Conservation (phyloP, 495 filamentous ascomycete genomes). For the Coniosporium apollinis region DNA sequence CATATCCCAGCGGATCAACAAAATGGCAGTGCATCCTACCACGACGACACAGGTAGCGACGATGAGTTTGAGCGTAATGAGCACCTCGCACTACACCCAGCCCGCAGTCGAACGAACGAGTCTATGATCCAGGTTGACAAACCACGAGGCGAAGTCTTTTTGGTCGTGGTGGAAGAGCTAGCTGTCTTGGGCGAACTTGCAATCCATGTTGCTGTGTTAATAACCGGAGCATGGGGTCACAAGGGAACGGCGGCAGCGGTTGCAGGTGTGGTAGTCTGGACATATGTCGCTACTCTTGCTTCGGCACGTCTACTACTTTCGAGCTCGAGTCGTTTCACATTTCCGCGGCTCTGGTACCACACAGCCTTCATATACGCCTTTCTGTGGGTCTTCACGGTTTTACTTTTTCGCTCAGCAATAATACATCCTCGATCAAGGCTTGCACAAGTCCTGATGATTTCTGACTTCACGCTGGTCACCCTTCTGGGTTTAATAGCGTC, state of each 20-base stretch:
- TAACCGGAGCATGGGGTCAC: constrained; percentile 36
- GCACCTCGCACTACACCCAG: constrained; percentile 41
- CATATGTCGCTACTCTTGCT: constrained; percentile 63
- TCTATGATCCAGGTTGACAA: constrained; percentile 60
- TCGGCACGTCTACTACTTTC: constrained; percentile 56
- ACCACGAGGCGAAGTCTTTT: constrained; percentile 51
- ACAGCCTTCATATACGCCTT: constrained; percentile 71
- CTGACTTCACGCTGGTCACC: constrained; percentile 57
- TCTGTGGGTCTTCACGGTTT: constrained; percentile 60
- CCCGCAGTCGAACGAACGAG: constrained; percentile 40
- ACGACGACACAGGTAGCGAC: constrained; percentile 46
- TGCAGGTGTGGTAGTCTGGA: constrained; percentile 53
- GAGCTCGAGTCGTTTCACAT: constrained; percentile 39
- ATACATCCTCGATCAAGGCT: constrained; percentile 56
- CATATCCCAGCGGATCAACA: constrained; percentile 4
- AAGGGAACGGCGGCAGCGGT: constrained; percentile 43
- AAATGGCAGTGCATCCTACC: constrained; percentile 19
- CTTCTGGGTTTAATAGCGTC: constrained; percentile 58
- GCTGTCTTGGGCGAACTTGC: constrained; percentile 55
- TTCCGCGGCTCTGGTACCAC: constrained; percentile 80
- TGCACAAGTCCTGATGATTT: constrained; percentile 42
- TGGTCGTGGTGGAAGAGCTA: constrained; percentile 56
- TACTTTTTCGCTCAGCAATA: constrained; percentile 70
- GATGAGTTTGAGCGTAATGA: constrained; percentile 19
- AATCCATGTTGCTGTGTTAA: constrained; percentile 44